Base-by-base conservation (phyloP, 768 basidiomycete species). In the Pleurotus giganteus region DNA sequence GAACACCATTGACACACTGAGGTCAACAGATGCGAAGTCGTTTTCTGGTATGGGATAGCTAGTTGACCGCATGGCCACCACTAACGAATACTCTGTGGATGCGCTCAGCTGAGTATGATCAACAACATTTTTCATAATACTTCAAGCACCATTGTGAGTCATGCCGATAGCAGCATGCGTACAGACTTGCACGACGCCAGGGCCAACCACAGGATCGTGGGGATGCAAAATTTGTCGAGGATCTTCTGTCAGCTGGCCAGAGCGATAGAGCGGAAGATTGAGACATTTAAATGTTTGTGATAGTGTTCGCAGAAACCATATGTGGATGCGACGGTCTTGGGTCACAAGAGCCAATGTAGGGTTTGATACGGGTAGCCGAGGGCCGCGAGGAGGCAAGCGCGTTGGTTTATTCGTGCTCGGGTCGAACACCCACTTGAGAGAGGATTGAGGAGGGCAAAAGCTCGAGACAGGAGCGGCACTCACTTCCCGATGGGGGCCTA, bases 301-400 rank as follows among this genome's bases (percentile, higher is more conserved):
- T 59, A 78, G 77, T 43, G 78, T 71, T 13, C 80, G 80, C 41
- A 83, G 64, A 61, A 80, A 84, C 64, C 76, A 82, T 43, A 85
- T 63, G 47, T 80, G 74, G 17, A 85, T 68, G 29, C 74, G 75
- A 47, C 84, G 81, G 53, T 82, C 75, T 67, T 88, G 81, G 0
- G 86, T 88, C 13, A 90, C 81, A 11, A 88, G 71, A 9, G 88
- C 58, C 39, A 90, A 71, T 6, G 79, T 79, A n/a, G 81, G 78
- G 44, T 72, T 74, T 15, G 80, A 76, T 1, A 82, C 65, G 3
- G 81, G 81, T 15, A 79, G 76, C 8, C 60, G 60, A 15, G 88
- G 86, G 1, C 89, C 88, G 28, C 78, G 74, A 3, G 72, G 70
- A 43, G 86, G 84, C 19, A 86, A 72, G 51, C 88, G 85, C 31